phyloP scores from a whole-genome alignment of 768 basidiomycete species.

The Mycena galopus region DNA sequence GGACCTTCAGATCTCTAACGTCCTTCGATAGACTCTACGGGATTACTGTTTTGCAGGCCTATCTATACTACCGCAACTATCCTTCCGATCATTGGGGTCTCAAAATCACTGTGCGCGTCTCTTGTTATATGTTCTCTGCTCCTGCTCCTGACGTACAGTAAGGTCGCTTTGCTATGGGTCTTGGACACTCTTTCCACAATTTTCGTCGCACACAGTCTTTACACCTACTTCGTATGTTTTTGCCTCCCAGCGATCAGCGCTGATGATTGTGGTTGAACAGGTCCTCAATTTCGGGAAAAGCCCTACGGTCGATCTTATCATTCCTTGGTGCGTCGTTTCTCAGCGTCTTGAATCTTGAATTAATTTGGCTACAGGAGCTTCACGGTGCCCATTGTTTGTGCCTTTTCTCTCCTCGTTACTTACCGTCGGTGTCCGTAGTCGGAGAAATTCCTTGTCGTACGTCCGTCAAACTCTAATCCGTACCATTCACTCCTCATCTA shows the following conservation, averaged over 20 bases:
- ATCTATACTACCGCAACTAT: conserved; percentile 30
- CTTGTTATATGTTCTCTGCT: background rate
- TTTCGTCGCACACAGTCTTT: conserved; percentile 26
- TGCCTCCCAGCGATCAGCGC: background rate
- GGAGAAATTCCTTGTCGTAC: conserved; percentile 30
- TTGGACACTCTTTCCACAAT: conserved; percentile 30
- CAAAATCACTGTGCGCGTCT: conserved; percentile 20
- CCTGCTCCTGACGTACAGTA: background rate
- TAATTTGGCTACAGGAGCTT: conserved; percentile 20
- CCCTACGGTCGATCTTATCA: conserved; percentile 26
- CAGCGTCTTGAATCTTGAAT: background rate
- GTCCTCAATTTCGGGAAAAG: conserved; percentile 25
- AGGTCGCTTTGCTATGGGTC: conserved; percentile 28
- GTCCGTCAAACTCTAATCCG: background rate
- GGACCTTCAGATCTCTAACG: background rate
- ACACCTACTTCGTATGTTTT: conserved; percentile 24
- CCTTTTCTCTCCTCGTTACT: too few species aligned
- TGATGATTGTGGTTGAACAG: background rate
- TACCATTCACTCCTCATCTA: background rate
- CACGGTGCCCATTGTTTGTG: conserved; percentile 5
- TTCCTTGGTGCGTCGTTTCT: conserved; percentile 24
- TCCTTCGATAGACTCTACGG: conserved; percentile 11
- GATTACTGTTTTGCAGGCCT: conserved; percentile 24
- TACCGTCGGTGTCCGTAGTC: background rate
- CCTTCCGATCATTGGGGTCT: conserved; percentile 8